These are phyloP conservation scores for Brassica hybrid DNA, from an alignment of 441 rosid species.

Conservation along the genomic window DNA sequence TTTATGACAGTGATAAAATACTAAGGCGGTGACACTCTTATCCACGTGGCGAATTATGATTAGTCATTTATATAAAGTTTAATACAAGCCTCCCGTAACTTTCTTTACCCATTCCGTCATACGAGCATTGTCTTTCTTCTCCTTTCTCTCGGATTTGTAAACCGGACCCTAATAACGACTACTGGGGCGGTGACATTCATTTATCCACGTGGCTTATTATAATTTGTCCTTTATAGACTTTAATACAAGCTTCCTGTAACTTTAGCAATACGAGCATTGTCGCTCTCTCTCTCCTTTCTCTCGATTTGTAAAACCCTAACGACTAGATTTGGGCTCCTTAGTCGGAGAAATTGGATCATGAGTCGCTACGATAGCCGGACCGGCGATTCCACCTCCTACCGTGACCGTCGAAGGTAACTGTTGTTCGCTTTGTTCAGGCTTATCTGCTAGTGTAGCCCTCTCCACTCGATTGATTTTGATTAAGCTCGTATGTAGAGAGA, in stretches of 20 bases:
- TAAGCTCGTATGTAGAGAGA: neutral
- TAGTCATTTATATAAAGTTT: neutral
- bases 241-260: neutral
- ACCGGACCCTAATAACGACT: conserved; percentile 42
- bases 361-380: conserved; percentile 94
- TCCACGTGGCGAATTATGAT: conserved; percentile 23
- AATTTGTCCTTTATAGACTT: conserved; percentile 5
- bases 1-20: neutral
- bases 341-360: conserved; percentile 56
- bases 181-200: conserved; percentile 23
- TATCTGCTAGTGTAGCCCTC: neutral
- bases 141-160: conserved; percentile 29
- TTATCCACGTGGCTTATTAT: conserved; percentile 21
- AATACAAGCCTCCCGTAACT: neutral
- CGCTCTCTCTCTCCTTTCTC: neutral
- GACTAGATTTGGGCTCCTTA: conserved; percentile 26
- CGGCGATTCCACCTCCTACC: conserved; percentile 85
- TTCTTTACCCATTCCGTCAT: conserved; percentile 1
- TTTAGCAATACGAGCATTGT: conserved; percentile 24
- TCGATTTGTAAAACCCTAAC: conserved; percentile 47
- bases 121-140: conserved; percentile 10
- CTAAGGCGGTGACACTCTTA: conserved; percentile 26
- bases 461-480: conserved; percentile 1
- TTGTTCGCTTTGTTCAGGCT: conserved; percentile 6
- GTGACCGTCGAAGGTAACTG: conserved; percentile 86